Base-by-base conservation (phyloP, 2,329 filamentous ascomycete species). In the Talaromyces funiculosus region DNA sequence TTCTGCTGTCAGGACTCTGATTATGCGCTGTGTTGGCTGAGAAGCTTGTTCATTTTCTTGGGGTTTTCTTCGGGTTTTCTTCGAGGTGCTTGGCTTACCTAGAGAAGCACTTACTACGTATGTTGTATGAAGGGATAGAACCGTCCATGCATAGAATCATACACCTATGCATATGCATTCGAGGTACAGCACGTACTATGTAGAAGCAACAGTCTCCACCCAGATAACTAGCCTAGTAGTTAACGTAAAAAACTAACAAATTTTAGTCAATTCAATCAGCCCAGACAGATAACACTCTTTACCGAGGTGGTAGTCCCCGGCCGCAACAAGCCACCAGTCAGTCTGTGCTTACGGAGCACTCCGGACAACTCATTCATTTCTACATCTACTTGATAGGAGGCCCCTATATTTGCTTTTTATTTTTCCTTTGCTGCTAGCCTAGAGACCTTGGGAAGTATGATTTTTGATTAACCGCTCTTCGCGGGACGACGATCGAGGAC, bases 281-380 rank as follows among this genome's bases (percentile, higher is more conserved):
- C n/a, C n/a, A 33, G 47, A 51, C 47, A 51, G 47, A 51, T 51
- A 51, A 35, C 47, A 29, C 47, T 51, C 40, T 33, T 31, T 47
- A 24, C 24, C 22, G n/a, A 20, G 47, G 47, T 33, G 47, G 47
- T 51, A 22, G 47, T 33, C 47, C 35, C 47, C 47, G 45, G 24
- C 14, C 16, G 24, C 26, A 33, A 51, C 47, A 22, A 51, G 47
- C 47, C 47, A 35, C 26, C n/a, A 31, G 18, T 35, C 16, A 33
- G 29, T 20, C 29, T 18, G 26, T 35, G n/a, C 47, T 33, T 6
- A 33, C 47, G 47, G 47, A 12, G 47, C 7, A 18, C 47, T 51
- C 47, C 47, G 47, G 47, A 14, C 20, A 33, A 49, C 12, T 18
- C 18, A 47, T 47, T 10, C 10, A 4, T 29, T 10, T 4, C 18